A percentile compares a stretch with the other conserved stretches of the same genome.
Conservation (phyloP, 2,329 filamentous ascomycete genomes). For the Colletotrichum camelliae region DNA sequence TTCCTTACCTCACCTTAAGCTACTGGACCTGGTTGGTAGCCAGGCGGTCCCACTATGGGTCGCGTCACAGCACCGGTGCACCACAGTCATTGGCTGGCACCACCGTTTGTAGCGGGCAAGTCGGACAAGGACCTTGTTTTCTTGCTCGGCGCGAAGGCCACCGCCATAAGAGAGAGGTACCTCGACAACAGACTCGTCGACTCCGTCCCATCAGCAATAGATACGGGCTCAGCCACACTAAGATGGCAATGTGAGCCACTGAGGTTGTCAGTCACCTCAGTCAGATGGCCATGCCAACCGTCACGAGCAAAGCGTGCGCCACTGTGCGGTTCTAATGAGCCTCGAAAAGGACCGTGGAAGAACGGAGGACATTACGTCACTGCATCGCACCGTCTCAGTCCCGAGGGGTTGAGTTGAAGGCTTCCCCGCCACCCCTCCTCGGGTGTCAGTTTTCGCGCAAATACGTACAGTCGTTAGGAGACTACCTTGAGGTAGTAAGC, state of each 20-base stretch:
- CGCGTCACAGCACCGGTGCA: not conserved
- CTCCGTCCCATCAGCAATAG: not conserved
- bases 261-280: not conserved
- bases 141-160: not conserved
- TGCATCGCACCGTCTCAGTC: not conserved
- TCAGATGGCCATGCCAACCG: not conserved
- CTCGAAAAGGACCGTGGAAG: not conserved
- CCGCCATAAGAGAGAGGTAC: too few species aligned
- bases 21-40: not conserved
- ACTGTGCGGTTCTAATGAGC: not conserved
- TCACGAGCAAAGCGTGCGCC: not conserved
- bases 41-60: not conserved
- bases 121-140: not conserved
- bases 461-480: not conserved
- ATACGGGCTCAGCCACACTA: not conserved
- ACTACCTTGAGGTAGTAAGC: not conserved
- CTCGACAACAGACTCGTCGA: not conserved
- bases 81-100: not conserved
- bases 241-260: not conserved
- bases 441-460: not conserved
- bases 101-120: not conserved
- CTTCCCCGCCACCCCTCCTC: not conserved
- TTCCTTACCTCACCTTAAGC: too few species aligned
- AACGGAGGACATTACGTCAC: slow-evolving; percentile 1
- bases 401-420: not conserved